phyloP scores from a whole-genome alignment of 176 grass and related monocot species.

The Aechmea fasciata region DNA sequence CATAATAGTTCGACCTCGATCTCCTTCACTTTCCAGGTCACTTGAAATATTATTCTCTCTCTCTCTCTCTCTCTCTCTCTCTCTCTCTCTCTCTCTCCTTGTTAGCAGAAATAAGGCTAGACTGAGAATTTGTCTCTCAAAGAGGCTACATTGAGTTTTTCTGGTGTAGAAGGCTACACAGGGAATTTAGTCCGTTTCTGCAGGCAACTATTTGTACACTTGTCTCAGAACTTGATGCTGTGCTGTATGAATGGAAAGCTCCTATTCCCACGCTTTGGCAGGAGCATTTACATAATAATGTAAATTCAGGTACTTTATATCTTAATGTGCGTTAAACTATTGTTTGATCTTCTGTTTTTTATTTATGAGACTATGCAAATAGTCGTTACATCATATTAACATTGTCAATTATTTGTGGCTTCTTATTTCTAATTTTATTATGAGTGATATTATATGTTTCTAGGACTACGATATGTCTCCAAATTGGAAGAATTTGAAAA shows the following conservation, averaged over 20 bases:
- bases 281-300: constrained; percentile 72
- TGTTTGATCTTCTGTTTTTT: not conserved
- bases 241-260: constrained; percentile 82
- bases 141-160: too few relatives aligned
- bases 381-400: not conserved
- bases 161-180: not conserved
- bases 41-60: not conserved
- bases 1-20: too few relatives aligned
- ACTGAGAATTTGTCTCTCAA: not conserved
- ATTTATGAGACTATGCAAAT: not conserved
- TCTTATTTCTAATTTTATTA: constrained; percentile 16
- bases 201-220: constrained; percentile 73
- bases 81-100: not conserved
- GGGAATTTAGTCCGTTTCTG: not conserved
- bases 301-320: constrained; percentile 52
- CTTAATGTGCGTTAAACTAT: not conserved
- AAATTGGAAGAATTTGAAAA: constrained; percentile 96
- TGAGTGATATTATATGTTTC: constrained; percentile 21
- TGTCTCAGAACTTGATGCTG: constrained; percentile 48
- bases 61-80: not conserved
- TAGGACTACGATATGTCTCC: constrained; percentile 71
- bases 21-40: too few relatives aligned
- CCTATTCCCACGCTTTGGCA: constrained; percentile 85
- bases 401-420: not conserved
- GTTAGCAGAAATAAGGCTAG: too few relatives aligned